A percentile compares a stretch with the other conserved stretches of the same genome.
phyloP scores from a whole-genome alignment of 345 rosid species.

The Gynandropsis gynandra region DNA sequence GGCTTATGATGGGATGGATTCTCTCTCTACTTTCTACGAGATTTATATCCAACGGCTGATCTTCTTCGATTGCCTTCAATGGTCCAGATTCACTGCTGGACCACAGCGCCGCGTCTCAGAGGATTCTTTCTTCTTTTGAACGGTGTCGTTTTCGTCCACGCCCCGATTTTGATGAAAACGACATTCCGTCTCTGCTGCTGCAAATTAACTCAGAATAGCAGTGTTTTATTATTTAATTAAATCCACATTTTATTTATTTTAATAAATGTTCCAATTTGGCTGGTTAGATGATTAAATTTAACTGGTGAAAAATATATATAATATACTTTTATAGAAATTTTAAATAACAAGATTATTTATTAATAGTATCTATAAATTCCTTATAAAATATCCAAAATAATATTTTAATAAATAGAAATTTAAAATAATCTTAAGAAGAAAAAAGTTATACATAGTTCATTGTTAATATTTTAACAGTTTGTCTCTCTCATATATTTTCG shows the following conservation, averaged over 20 bases:
- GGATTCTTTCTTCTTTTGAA: slow-evolving; percentile 6
- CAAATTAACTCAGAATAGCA: neutral
- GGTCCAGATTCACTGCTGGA: slow-evolving; percentile 23
- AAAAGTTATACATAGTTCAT: too few species aligned
- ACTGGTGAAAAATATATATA: too few species aligned
- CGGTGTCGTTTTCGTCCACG: neutral
- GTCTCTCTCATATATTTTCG: too few species aligned
- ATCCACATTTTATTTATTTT: slow-evolving; percentile 7
- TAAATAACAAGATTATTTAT: too few species aligned
- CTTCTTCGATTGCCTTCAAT: slow-evolving; percentile 2
- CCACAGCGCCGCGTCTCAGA: slow-evolving; percentile 3
- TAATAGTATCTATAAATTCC: too few species aligned
- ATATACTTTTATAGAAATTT: too few species aligned
- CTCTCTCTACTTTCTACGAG: slow-evolving; percentile 6
- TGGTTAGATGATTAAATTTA: too few species aligned
- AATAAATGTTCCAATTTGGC: too few species aligned
- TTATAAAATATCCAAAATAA: too few species aligned
- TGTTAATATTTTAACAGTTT: too few species aligned
- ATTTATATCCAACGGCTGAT: slow-evolving; percentile 17
- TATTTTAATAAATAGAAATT: too few species aligned
- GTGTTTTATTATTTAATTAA: neutral
- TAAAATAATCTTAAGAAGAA: too few species aligned
- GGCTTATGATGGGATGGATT: slow-evolving; percentile 6
- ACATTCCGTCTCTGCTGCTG: slow-evolving; percentile 15
- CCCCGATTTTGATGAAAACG: slow-evolving; percentile 1